A percentile compares a stretch with the other conserved stretches of the same genome.
Evolutionary conservation across 495 filamentous ascomycete species (phyloP).

Genomic region (Aspergillus cristatus): DNA sequence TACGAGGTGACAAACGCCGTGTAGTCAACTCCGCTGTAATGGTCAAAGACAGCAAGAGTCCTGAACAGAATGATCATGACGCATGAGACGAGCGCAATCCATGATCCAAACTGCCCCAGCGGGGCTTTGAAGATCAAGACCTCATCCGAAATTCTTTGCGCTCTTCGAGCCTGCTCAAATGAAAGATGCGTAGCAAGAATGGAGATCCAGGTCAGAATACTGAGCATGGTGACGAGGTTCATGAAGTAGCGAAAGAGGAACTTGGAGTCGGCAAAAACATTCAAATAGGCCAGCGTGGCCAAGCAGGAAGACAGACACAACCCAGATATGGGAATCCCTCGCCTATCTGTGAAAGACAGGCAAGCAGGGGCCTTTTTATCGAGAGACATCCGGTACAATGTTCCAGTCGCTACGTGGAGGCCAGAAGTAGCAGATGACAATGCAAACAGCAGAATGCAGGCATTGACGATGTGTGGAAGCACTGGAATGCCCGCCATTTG

Average conservation of each 20-base stretch:
- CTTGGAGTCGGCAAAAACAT: slow-evolving; percentile 50
- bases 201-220: slow-evolving; percentile 59
- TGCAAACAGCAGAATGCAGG: slow-evolving; percentile 63
- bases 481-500: slow-evolving; percentile 37
- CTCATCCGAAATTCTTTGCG: slow-evolving; percentile 54
- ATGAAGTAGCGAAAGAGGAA: slow-evolving; percentile 70
- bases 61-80: slow-evolving; percentile 63
- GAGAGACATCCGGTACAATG: slow-evolving; percentile 62
- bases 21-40: slow-evolving; percentile 37
- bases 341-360: slow-evolving; percentile 54
- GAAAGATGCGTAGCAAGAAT: slow-evolving; percentile 71
- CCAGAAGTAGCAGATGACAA: slow-evolving; percentile 62
- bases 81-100: slow-evolving; percentile 53
- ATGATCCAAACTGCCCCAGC: slow-evolving; percentile 58
- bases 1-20: slow-evolving; percentile 69
- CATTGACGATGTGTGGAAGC: slow-evolving; percentile 50
- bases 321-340: slow-evolving; percentile 65
- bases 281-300: slow-evolving; percentile 63
- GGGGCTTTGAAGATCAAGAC: slow-evolving; percentile 63
- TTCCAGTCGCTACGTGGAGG: slow-evolving; percentile 58
- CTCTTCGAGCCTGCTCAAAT: slow-evolving; percentile 61
- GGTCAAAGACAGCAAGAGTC: slow-evolving; percentile 57
- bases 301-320: slow-evolving; percentile 50
- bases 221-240: slow-evolving; percentile 69
- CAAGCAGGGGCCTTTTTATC: slow-evolving; percentile 62